phyloP scores from a whole-genome alignment of 1,284 basidiomycete species.

The Ganoderma sp. region DNA sequence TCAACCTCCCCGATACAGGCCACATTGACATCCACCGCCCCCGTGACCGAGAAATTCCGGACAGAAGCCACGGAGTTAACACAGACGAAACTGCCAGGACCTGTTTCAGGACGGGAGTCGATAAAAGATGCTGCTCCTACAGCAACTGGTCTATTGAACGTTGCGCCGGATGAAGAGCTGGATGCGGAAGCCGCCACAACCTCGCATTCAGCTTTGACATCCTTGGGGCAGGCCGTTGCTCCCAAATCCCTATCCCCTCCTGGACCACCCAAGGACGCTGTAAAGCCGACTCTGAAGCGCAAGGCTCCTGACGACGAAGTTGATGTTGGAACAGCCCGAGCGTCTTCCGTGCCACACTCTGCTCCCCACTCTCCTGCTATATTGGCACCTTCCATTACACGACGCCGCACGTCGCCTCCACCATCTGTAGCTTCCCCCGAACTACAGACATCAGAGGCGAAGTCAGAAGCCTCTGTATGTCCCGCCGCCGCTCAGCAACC shows the following conservation, averaged over 20 bases:
- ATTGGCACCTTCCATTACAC: slow-evolving; percentile 15
- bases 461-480: not conserved
- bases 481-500: not conserved
- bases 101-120: not conserved
- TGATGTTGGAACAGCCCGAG: not conserved
- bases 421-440: not conserved
- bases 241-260: slow-evolving; percentile 3
- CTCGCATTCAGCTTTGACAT: slow-evolving; percentile 8
- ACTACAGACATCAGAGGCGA: not conserved
- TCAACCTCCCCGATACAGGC: not conserved
- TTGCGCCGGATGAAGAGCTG: not conserved
- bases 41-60: not conserved
- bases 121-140: no score
- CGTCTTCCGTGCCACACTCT: not conserved
- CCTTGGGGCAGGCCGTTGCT: not conserved
- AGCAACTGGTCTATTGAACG: not conserved
- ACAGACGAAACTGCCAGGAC: not conserved
- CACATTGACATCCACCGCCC: not conserved
- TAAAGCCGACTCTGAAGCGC: slow-evolving; percentile 8
- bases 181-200: not conserved
- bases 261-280: not conserved
- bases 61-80: not conserved
- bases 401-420: slow-evolving; percentile 1
- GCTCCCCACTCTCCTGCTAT: slow-evolving; percentile 9
- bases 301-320: slow-evolving; percentile 11